Conservation (phyloP, 176 grass and related monocot species). For the Neostapfia colusana region DNA sequence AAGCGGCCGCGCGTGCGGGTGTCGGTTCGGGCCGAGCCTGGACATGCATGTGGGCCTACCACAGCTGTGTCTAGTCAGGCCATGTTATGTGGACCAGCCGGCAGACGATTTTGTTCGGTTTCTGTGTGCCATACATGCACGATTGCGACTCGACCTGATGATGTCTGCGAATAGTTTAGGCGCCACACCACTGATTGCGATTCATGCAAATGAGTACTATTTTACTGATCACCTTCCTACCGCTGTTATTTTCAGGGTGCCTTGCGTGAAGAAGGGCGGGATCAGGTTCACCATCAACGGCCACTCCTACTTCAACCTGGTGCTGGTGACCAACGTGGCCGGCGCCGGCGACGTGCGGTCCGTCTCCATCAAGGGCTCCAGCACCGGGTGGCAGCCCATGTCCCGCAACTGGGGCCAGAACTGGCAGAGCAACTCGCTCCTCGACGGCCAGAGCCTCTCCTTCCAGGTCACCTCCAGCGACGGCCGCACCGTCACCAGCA, state of each 20-base stretch:
- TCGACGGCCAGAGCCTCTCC: constrained; percentile 75
- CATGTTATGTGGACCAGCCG: constrained; percentile 22
- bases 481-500: constrained; percentile 64
- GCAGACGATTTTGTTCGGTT: background rate
- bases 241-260: constrained; percentile 40
- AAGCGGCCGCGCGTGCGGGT: background rate
- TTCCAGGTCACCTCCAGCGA: constrained; percentile 75
- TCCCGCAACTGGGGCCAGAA: constrained; percentile 90
- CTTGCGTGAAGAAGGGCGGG: constrained; percentile 88
- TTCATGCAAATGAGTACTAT: background rate
- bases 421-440: constrained; percentile 92
- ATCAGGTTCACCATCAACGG: constrained; percentile 92
- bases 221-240: background rate
- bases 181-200: background rate
- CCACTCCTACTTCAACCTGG: constrained; percentile 91
- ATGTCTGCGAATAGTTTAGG: constrained; percentile 19
- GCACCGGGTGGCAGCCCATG: constrained; percentile 74
- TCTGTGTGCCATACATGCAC: constrained; percentile 12
- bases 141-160: constrained; percentile 5
- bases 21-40: constrained; percentile 17
- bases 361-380: constrained; percentile 82
- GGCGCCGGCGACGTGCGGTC: constrained; percentile 70
- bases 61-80: background rate
- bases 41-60: background rate
- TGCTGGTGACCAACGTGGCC: constrained; percentile 85